These are phyloP conservation scores for Trametes sp. DNA, from an alignment of 1,284 basidiomycete species.

Conservation along the genomic window DNA sequence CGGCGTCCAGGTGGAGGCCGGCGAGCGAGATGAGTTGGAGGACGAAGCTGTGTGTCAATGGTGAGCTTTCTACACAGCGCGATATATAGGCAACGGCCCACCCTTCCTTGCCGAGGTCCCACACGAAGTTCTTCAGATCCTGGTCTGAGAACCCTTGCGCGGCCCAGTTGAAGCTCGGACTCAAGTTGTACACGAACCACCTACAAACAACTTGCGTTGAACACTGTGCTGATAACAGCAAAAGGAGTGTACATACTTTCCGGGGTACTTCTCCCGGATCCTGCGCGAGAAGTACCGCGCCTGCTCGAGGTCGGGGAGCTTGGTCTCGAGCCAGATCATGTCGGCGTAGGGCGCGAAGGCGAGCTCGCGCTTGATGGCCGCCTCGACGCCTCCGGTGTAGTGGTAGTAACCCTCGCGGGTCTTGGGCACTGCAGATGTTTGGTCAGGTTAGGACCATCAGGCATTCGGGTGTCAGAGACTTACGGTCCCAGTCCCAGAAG, in stretches of 20 bases:
- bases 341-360: constrained; percentile 86
- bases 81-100: constrained; percentile 40
- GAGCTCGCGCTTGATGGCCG: constrained; percentile 85
- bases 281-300: constrained; percentile 82
- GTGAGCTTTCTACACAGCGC: not conserved
- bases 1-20: constrained; percentile 87
- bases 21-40: constrained; percentile 88
- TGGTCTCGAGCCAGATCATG: constrained; percentile 92
- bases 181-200: constrained; percentile 94
- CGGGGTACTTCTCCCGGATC: constrained; percentile 77
- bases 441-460: too few species aligned
- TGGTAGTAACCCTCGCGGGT: constrained; percentile 95
- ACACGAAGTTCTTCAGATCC: constrained; percentile 86
- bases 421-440: constrained; percentile 82
- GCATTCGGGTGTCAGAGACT: constrained; percentile 42
- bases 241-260: constrained; percentile 55
- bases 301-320: constrained; percentile 82
- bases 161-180: constrained; percentile 94
- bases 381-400: constrained; percentile 83
- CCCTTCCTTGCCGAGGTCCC: constrained; percentile 93
- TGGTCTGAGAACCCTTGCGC: constrained; percentile 81
- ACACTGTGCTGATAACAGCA: not conserved
- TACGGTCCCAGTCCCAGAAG: constrained; percentile 90
- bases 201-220: constrained; percentile 44
- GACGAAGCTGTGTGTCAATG: constrained; percentile 63